Base-by-base conservation (phyloP, 805 yeast species). In the Starmerella geochares region DNA sequence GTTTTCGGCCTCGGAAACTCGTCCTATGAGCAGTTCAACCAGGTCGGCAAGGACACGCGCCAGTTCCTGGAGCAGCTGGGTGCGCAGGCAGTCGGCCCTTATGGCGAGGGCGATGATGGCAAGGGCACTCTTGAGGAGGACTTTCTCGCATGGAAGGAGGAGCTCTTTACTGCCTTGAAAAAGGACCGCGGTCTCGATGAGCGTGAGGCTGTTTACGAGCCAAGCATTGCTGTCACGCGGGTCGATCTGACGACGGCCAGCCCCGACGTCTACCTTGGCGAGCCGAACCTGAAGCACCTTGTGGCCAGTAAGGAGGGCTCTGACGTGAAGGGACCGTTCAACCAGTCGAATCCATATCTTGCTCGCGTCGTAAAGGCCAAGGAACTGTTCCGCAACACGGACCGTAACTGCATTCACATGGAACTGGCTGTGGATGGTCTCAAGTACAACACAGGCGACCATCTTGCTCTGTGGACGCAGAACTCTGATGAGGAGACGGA, bases 101-200 rank as follows among this genome's bases (percentile, higher is more conserved):
- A 77, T 52, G 97, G 97, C 42, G 78, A 79, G 66, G 98, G 96
- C 65, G 98, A 90, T 64, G 98, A 90, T 64, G 97, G 96, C 61
- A 76, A 77, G 54, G 97, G 94, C 47, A 78, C 95, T 48, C 79
- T 90, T 74, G 97, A 90, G 66, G 98, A 90, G 68, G 97, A 92
- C 68, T 90, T 78, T 66, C 69, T 92, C 62, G 71, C 87, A 41
- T 90, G 98, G 98, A 92, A 88, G 67, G 96, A 88, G 55, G 66
- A 69, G 13, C 71, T 82, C 51, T 77, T 86, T 59, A 84, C 79
- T 14, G 65, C 76, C 3, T 72, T 88, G 67, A 79, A 81, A 60
- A 74, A 74, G 53, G 70, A 75, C 46, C 72, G 86, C 61, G 71
- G 76, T 52, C 71, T 90, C 50, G 80, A 82, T 58, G 96, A 88